Evolutionary conservation across 805 yeast species (phyloP).

Genomic region (Starmerella potacharoeniae): DNA sequence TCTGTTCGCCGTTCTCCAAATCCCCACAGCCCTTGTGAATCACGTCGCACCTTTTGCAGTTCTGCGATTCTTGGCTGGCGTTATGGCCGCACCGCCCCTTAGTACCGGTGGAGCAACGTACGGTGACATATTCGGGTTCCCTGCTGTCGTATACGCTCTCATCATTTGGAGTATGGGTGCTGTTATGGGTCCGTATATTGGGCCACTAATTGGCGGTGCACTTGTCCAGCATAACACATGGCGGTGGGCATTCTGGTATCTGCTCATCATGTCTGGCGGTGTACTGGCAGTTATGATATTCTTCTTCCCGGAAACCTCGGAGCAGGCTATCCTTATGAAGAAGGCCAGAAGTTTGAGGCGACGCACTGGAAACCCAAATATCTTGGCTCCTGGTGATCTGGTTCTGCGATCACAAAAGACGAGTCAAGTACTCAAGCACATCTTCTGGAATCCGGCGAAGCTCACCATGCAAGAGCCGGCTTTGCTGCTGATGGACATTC

Average conservation of each 20-base stretch:
- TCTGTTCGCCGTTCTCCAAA: conserved; percentile 41
- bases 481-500: conserved; percentile 40
- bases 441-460: conserved; percentile 33
- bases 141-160: conserved; percentile 37
- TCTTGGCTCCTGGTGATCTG: conserved; percentile 15
- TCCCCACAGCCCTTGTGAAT: conserved; percentile 44
- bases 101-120: conserved; percentile 51
- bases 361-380: conserved; percentile 26
- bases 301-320: conserved; percentile 42
- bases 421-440: conserved; percentile 12
- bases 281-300: conserved; percentile 30
- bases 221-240: conserved; percentile 36
- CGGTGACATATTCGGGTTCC: conserved; percentile 37
- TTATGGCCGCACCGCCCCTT: conserved; percentile 46
- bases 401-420: conserved; percentile 1
- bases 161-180: conserved; percentile 46
- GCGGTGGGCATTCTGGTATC: conserved; percentile 48
- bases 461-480: conserved; percentile 44
- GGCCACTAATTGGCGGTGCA: conserved; percentile 47
- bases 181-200: conserved; percentile 43
- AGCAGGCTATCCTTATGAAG: conserved; percentile 35
- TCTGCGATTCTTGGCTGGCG: conserved; percentile 42
- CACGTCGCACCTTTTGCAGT: conserved; percentile 43
- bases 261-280: conserved; percentile 32
- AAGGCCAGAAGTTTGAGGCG: conserved; percentile 40